Percentiles rank a stretch among this genome's conserved stretches.
Evolutionary conservation across 768 basidiomycete genomes (phyloP).

Genomic region (Leccinum subgranulosum): DNA sequence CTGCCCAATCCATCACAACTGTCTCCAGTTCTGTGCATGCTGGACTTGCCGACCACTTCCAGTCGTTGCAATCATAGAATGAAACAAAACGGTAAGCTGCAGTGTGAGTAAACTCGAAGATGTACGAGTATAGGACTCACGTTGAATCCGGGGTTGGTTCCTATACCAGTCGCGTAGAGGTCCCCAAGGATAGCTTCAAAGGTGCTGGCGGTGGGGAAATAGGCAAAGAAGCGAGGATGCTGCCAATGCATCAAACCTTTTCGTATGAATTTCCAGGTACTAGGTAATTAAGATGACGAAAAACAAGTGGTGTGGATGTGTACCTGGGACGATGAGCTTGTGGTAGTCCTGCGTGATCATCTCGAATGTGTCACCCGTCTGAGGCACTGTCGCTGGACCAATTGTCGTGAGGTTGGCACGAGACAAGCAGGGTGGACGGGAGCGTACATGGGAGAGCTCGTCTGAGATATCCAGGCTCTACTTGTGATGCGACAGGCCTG

Average conservation of each 20-base stretch:
- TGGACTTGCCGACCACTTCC: neutral
- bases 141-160: slow-evolving; percentile 86
- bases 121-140: slow-evolving; percentile 34
- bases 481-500: slow-evolving; percentile 63
- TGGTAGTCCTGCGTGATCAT: slow-evolving; percentile 76
- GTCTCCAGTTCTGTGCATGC: neutral
- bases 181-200: slow-evolving; percentile 86
- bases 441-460: slow-evolving; percentile 58
- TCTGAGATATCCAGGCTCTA: slow-evolving; percentile 79
- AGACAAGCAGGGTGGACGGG: neutral
- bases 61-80: neutral
- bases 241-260: slow-evolving; percentile 46
- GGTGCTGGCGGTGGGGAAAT: slow-evolving; percentile 74
- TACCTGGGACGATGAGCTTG: slow-evolving; percentile 75
- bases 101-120: neutral
- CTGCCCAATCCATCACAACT: neutral
- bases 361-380: slow-evolving; percentile 68
- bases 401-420: neutral
- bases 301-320: neutral
- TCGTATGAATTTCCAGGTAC: neutral
- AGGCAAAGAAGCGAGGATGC: slow-evolving; percentile 68
- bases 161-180: slow-evolving; percentile 64
- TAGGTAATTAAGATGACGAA: neutral
- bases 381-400: slow-evolving; percentile 49
- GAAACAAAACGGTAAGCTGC: neutral